Conservation (phyloP, 2,329 filamentous ascomycete genomes). For the Drechslera avenae region DNA sequence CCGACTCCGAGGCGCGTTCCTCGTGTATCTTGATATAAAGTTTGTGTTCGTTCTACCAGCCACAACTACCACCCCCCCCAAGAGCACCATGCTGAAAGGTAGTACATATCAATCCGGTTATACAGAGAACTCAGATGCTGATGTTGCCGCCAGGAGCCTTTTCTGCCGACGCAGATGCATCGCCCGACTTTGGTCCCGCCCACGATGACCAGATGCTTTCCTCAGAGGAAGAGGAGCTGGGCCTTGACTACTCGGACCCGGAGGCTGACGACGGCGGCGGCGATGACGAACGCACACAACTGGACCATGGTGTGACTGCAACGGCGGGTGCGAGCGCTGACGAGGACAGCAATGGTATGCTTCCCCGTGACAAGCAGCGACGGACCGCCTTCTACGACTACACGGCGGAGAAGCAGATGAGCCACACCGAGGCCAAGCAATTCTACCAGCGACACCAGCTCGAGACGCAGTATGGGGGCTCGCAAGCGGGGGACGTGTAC, state of each 20-base stretch:
- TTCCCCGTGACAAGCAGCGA: conserved; percentile 59
- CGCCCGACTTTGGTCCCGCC: conserved; percentile 40
- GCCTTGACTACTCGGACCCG: conserved; percentile 37
- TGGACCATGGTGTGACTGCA: conserved; percentile 26
- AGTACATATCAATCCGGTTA: conserved; percentile 10
- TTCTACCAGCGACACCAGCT: conserved; percentile 91
- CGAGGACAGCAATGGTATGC: conserved; percentile 43
- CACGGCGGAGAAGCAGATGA: conserved; percentile 91
- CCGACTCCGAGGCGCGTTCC: conserved; percentile 17
- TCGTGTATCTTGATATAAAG: conserved; percentile 10
- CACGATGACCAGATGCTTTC: conserved; percentile 44
- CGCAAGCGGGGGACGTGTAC: conserved; percentile 46
- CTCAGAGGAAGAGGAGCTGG: conserved; percentile 45
- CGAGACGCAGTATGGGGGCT: conserved; percentile 57
- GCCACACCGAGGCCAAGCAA: conserved; percentile 89
- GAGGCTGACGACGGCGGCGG: conserved; percentile 23
- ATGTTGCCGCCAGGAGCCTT: conserved; percentile 27
- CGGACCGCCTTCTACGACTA: conserved; percentile 93
- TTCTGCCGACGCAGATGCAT: conserved; percentile 44
- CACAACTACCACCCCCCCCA: conserved; percentile 17
- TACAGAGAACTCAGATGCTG: conserved; percentile 8
- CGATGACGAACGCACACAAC: no score
- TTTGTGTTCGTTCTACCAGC: conserved; percentile 18
- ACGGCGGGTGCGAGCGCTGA: conserved; percentile 31
- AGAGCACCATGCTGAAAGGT: conserved; percentile 38